Evolutionary conservation across 257 asterid species (phyloP).

Genomic region (Scutellaria minor): DNA sequence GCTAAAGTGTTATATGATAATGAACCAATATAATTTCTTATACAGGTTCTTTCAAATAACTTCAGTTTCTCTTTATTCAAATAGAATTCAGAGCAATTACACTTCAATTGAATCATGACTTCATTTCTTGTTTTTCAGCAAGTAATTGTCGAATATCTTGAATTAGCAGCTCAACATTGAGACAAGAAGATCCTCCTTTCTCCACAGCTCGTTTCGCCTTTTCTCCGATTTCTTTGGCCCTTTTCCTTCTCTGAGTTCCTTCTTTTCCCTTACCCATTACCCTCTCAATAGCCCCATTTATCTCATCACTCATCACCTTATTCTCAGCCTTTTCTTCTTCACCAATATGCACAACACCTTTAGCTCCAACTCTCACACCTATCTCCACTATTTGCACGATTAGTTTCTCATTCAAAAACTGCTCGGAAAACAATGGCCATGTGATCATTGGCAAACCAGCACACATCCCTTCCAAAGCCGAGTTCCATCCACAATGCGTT

Average conservation of each 20-base stretch:
- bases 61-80: too few relatives aligned
- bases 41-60: too few relatives aligned
- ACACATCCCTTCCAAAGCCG: slow-evolving; percentile 11
- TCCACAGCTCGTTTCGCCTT: slow-evolving; percentile 41
- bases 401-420: slow-evolving; percentile 30
- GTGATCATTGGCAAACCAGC: slow-evolving; percentile 5
- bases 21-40: too few relatives aligned
- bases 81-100: too few relatives aligned
- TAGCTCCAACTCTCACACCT: too few relatives aligned
- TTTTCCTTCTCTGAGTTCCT: slow-evolving; percentile 42
- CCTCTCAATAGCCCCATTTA: slow-evolving; percentile 35
- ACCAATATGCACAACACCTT: slow-evolving; percentile 19
- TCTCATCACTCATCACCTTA: slow-evolving; percentile 29
- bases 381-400: slow-evolving; percentile 33
- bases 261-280: slow-evolving; percentile 46
- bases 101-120: too few relatives aligned
- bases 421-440: slow-evolving; percentile 16
- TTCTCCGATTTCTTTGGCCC: slow-evolving; percentile 43
- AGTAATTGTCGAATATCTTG: background rate
- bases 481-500: slow-evolving; percentile 62
- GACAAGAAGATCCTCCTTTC: slow-evolving; percentile 51
- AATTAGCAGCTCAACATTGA: slow-evolving; percentile 37
- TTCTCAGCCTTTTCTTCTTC: background rate
- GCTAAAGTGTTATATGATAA: too few relatives aligned
- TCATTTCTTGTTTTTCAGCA: background rate